Evolutionary conservation across 2,329 filamentous ascomycete genomes (phyloP).

Genomic region (Cladophialophora immunda): DNA sequence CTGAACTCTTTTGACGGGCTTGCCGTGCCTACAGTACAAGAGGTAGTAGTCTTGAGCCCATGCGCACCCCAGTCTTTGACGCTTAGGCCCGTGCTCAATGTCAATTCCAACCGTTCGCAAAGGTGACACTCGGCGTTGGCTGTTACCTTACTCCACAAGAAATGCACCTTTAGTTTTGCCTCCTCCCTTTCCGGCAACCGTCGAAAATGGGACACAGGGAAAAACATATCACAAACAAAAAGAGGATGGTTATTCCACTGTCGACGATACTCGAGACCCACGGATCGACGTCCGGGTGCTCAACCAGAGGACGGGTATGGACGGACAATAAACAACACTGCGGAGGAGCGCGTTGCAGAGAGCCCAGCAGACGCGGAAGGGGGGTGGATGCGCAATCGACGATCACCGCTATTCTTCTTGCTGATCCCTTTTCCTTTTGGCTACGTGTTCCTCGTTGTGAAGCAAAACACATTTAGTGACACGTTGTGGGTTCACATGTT

Average conservation of each 20-base stretch:
- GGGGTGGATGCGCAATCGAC: neutral
- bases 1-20: neutral
- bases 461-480: neutral
- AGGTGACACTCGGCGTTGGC: neutral
- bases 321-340: neutral
- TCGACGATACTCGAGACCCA: neutral
- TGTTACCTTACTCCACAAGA: constrained; percentile 18
- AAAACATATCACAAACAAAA: neutral
- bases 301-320: neutral
- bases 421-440: constrained; percentile 13
- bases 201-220: neutral
- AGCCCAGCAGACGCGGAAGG: neutral
- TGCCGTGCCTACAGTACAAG: neutral
- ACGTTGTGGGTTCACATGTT: neutral
- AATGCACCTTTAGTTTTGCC: neutral
- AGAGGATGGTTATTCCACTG: neutral
- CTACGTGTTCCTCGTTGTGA: neutral
- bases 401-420: constrained; percentile 7
- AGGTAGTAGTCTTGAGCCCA: neutral
- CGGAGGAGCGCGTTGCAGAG: neutral
- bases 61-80: neutral
- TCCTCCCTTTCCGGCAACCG: neutral
- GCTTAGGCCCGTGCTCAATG: neutral
- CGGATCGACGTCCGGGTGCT: neutral
- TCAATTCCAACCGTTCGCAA: neutral